phyloP scores from a whole-genome alignment of 2,329 filamentous ascomycete species.

The Lecanicillium sp. region DNA sequence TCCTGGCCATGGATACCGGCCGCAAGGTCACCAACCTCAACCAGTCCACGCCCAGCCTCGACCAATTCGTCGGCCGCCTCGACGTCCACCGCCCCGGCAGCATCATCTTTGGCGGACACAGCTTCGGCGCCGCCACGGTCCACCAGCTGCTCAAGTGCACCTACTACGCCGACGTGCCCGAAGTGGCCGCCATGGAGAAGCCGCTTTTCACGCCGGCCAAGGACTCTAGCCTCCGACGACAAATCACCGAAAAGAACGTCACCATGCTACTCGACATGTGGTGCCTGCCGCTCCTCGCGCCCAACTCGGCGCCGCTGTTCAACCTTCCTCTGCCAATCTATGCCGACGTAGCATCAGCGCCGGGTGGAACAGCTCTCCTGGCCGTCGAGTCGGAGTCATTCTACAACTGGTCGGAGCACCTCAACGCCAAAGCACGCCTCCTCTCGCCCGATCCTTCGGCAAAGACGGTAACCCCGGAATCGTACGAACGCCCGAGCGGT shows the following conservation, averaged over 20 bases:
- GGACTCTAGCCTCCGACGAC: slow-evolving; percentile 48
- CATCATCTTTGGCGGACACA: slow-evolving; percentile 72
- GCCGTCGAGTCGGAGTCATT: slow-evolving; percentile 71
- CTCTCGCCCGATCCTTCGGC: slow-evolving; percentile 50
- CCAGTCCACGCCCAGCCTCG: slow-evolving; percentile 39
- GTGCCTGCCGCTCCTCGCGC: slow-evolving; percentile 64
- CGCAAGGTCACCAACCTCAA: slow-evolving; percentile 45
- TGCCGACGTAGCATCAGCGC: slow-evolving; percentile 37
- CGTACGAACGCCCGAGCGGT: slow-evolving; percentile 35
- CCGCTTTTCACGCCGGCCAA: slow-evolving; percentile 54
- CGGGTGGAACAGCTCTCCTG: slow-evolving; percentile 53
- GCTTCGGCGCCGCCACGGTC: slow-evolving; percentile 68
- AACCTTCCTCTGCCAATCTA: slow-evolving; percentile 69
- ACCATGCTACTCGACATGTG: slow-evolving; percentile 72
- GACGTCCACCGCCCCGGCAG: slow-evolving; percentile 64
- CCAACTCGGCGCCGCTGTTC: slow-evolving; percentile 55
- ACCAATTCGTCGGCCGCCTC: slow-evolving; percentile 52
- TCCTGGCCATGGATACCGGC: slow-evolving; percentile 58
- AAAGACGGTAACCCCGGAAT: slow-evolving; percentile 29
- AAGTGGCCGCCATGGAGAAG: slow-evolving; percentile 37
- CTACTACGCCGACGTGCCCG: slow-evolving; percentile 53
- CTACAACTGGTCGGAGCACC: slow-evolving; percentile 68
- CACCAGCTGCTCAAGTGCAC: slow-evolving; percentile 74
- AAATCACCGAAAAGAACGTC: slow-evolving; percentile 61
- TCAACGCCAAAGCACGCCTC: slow-evolving; percentile 59